Base-by-base conservation (phyloP, 805 yeast species). In the Pichia manshurica region DNA sequence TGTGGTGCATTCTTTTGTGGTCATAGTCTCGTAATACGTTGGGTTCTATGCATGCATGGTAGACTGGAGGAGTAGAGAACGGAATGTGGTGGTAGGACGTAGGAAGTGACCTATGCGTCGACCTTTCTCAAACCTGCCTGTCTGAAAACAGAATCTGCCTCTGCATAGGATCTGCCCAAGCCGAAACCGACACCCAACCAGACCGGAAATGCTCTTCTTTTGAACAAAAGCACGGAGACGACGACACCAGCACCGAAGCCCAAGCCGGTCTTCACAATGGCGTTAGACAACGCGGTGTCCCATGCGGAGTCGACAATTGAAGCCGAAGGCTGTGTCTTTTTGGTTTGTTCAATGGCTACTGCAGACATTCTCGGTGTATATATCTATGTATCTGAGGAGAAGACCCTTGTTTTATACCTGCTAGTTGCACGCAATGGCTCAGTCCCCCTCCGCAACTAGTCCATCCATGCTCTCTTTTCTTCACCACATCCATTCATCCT, bases 121-220 rank as follows among this genome's bases (percentile, higher is more conserved):
- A 82, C 79, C 45, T 81, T 72, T 75, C 95, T 82, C 53, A 83
- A 65, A 48, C 95, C 95, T 53, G 84, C 87, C 48, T 75, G 72
- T 72, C 97, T 84, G 78, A 93, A 91, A 48, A 90, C 85, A 52
- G 97, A 95, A 64, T 93, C 98, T 52, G 98, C 99, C 73, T 93
- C 99, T 52, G 98, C 82, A 70, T 89, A 93, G 46, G 96, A 96
- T 74, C 96, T 84, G 56, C 99, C 99, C 53, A 90, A 77, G 56
- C 99, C 99, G 61, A 93, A 91, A 34, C 99, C 99, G 55, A 89
- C 71, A 56, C 99, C 99, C 53, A 91, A 70, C 96, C 97, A 90
- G 38, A 91, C 98, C 47, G 99, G 99, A 81, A 89, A 93, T 9
- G 96, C 77, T 70, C 98, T 82, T 75, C 98, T 87, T 68, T 78